Evolutionary conservation across 75 land plant genomes (phyloP), one percentile per base, ranked within the genome.

Genomic region (Cryptomeria japonica): DNA sequence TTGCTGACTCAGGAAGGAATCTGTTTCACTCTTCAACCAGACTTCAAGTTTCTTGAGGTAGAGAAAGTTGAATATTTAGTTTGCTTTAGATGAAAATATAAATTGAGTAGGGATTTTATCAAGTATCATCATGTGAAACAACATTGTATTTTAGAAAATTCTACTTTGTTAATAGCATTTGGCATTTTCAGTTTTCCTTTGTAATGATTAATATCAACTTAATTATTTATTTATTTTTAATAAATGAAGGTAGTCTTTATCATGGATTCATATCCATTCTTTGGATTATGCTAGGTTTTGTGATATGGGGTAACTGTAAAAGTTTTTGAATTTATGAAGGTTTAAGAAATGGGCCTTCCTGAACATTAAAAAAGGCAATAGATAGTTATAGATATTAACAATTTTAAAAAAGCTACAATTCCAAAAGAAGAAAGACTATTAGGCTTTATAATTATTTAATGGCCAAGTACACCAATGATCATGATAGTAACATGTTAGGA

Each of bases 21-120:
- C 68, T 98, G 99, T 88, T 93, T 98, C 73, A 94, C 99, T 10
- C 88, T 98, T 22, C 84, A 93, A 87, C 99, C 97, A 64, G 96
- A 95, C 85, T 98, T 98, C 87, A 98, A 98, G 94, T 98, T 98
- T 97, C 97, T 98, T 87, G 99, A 98, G 99, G 99, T 97, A 84
- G 42, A 84, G 10, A 88, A 77, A 39, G 13, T 80, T 22, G 46
- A 28, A 44, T n/a, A n/a, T 56, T 41, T 55, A 86, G 13, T 49
- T 42, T 34, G 18, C 28, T 68, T 34, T 32, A 34, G 32, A 75
- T 34, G 38, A 13, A 73, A 75, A 34, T 25, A 34, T 75, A 75
- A 12, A 46, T 85, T 41, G 25, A 32, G 12, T 32, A 28, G 68
- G 68, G 34, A 25, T 32, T 47, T 47, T 61, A 86, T 61, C 3